A percentile compares a stretch with the other conserved stretches of the same genome.
These are phyloP conservation scores for Boletus smithii DNA, from an alignment of 1,284 basidiomycete genomes.

Conservation along the genomic window DNA sequence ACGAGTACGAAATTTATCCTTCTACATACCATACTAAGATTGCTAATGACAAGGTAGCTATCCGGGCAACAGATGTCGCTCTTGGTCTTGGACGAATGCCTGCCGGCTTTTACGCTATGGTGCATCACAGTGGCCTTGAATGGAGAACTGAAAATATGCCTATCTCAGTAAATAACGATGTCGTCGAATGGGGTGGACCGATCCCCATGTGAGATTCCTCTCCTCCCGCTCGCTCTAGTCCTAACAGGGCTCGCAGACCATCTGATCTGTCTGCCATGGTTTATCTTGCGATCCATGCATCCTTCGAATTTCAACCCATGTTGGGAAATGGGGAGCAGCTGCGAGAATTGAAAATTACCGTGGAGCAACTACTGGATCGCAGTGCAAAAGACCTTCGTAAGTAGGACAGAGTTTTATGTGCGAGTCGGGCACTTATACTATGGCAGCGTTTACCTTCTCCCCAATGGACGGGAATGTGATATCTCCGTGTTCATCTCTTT, in stretches of 20 bases:
- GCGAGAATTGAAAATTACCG: not conserved
- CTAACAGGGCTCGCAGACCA: slow-evolving; percentile 5
- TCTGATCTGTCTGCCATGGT: slow-evolving; percentile 5
- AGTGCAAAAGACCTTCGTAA: not conserved
- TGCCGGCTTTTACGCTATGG: slow-evolving; percentile 3
- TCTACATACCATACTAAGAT: not conserved
- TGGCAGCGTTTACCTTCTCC: too few relatives aligned
- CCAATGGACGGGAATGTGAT: too few relatives aligned
- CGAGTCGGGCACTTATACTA: too few relatives aligned
- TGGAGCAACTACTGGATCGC: slow-evolving; percentile 4
- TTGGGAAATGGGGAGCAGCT: slow-evolving; percentile 14
- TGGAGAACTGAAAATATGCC: slow-evolving; percentile 5
- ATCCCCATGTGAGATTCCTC: slow-evolving; percentile 7
- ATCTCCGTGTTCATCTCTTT: not conserved
- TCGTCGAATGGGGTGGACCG: slow-evolving; percentile 6
- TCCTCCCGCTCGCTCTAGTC: too few relatives aligned
- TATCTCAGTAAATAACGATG: not conserved
- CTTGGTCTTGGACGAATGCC: slow-evolving; percentile 1
- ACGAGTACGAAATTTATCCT: not conserved
- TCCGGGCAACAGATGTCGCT: not conserved
- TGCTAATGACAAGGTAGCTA: slow-evolving; percentile 2
- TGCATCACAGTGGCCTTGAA: slow-evolving; percentile 5
- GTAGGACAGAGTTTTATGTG: not conserved
- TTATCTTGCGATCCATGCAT: slow-evolving; percentile 6
- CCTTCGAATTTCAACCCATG: slow-evolving; percentile 11